Base-by-base conservation (phyloP, 129 eudicot genomes). In the Daucus carota region DNA sequence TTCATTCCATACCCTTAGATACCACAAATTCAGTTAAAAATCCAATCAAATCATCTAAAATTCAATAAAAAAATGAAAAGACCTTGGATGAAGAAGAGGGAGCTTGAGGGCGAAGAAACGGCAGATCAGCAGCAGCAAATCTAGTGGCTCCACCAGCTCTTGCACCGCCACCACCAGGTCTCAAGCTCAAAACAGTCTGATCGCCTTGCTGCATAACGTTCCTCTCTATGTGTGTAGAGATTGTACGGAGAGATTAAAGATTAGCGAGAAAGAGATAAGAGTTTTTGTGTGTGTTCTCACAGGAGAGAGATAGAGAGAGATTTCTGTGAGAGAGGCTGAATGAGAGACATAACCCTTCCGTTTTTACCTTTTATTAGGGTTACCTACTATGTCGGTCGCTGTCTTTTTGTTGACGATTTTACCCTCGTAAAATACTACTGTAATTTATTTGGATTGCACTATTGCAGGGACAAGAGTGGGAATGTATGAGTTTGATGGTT, bases 141-240 rank as follows among this genome's bases (percentile, higher is more conserved):
- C 83, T 80, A 81, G 72, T 59, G 70, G 86, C 73, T 84, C 96
- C 81, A 45, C 78, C 73, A 8, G 84, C 83, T 18, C 84, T 83
- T 76, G 90, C 85, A 67, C 75, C 83, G 26, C 94, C 94, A 42
- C 98, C 98, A 77, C 97, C 97, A 33, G 98, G 98, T 87, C 98
- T 87, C 89, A 94, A 89, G 82, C 96, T 94, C 87, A 94, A 79
- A 62, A 85, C 89, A 59, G 93, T 78, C 72, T 87, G 93, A 85
- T 94, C 97, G 83, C 93, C 89, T 44, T 43, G 75, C 97, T 89
- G 93, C 98, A 94, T 94, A 90, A 16, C 75, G 26, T 13, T n/a
- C 28, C 6, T 24, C 9, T n/a, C n/a, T n/a, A 9, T 8, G 24
- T 57, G 22, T 2, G 15, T n/a, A 40, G 4, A 40, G 13, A 0